Evolutionary conservation across 805 yeast species (phyloP), one percentile per base, ranked within the genome.

Genomic region (Pichia scutulata): DNA sequence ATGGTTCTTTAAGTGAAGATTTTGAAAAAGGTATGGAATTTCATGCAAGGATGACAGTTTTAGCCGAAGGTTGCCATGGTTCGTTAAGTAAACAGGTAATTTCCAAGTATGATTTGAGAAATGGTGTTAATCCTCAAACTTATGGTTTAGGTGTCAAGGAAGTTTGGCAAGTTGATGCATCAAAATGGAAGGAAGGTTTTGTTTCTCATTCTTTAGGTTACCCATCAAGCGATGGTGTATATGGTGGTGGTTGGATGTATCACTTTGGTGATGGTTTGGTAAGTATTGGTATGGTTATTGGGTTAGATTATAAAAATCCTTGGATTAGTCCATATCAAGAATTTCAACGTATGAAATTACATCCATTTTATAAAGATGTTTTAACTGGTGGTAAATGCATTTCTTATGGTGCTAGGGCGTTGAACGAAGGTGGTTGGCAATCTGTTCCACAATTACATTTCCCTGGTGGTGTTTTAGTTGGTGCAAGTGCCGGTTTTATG

Each of bases 51-150:
- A 74, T 84, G 52, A 90, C 97, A 0, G 85, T 93, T 18, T 75
- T 93, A 30, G 96, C 96, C 6, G 99, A 93, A 70, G 99, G 99
- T n/a, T 93, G 99, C 64, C 98, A 90, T 68, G 99, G 99, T 0
- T 89, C 97, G 1, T 71, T 93, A 48, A 75, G 90, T 13, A 92
- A 93, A 64, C 78, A 85, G 62, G 83, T 80, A 0, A 84, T 92
- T 48, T 70, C 75, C 48, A 80, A 82, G 59, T 92, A 70, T 67
- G 73, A 82, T 41, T 70, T 93, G 53, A 78, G 97, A 51, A 73
- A 76, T 46, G 77, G 78, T 30, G 72, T 75, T 47, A 75, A 78
- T 47, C 82, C 82, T 19, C 99, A 93, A 70, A 89, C 98, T 0
- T 93, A 93, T 68, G 99, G 99, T 13, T 67, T 93, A 23, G 99